A percentile compares a stretch with the other conserved stretches of the same genome.
These are phyloP conservation scores for Xenosphaeropsis pyriputrescens DNA, from an alignment of 2,329 filamentous ascomycete species.

Conservation along the genomic window DNA sequence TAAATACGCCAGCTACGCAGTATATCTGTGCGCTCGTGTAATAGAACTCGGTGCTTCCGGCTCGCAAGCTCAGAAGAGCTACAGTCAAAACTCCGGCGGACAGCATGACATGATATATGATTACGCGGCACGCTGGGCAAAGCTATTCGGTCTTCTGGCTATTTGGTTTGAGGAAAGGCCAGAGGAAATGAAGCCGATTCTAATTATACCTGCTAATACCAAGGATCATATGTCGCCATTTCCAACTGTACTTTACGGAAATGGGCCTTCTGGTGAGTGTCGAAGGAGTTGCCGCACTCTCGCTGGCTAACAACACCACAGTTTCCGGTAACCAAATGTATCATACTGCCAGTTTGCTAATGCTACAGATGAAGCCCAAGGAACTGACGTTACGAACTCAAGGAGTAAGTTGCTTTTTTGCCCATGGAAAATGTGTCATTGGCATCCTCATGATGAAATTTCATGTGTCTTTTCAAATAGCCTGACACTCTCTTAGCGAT, in stretches of 20 bases:
- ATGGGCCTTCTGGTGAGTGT: background rate
- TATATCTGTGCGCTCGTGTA: conserved; percentile 37
- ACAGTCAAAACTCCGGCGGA: too few relatives aligned
- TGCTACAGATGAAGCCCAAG: conserved; percentile 29
- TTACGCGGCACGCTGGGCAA: conserved; percentile 29
- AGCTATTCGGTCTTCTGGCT: conserved; percentile 33
- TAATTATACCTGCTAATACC: conserved; percentile 18
- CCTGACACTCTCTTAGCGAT: conserved; percentile 9
- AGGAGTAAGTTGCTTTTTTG: too few relatives aligned
- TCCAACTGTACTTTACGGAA: conserved; percentile 6
- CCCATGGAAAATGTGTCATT: too few relatives aligned
- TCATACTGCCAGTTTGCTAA: conserved; percentile 36
- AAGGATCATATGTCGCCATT: conserved; percentile 17
- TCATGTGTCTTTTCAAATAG: too few relatives aligned
- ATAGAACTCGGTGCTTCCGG: conserved; percentile 30
- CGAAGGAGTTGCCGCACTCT: background rate
- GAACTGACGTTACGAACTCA: background rate
- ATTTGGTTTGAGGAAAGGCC: conserved; percentile 31
- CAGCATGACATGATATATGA: background rate
- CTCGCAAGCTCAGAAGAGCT: background rate
- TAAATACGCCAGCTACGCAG: conserved; percentile 43
- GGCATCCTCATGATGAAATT: too few relatives aligned
- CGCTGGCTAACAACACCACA: conserved; percentile 16
- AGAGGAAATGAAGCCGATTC: conserved; percentile 22
- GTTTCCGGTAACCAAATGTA: conserved; percentile 43